Conservation (phyloP, 768 basidiomycete species). For the Fistulinella prunicolor region DNA sequence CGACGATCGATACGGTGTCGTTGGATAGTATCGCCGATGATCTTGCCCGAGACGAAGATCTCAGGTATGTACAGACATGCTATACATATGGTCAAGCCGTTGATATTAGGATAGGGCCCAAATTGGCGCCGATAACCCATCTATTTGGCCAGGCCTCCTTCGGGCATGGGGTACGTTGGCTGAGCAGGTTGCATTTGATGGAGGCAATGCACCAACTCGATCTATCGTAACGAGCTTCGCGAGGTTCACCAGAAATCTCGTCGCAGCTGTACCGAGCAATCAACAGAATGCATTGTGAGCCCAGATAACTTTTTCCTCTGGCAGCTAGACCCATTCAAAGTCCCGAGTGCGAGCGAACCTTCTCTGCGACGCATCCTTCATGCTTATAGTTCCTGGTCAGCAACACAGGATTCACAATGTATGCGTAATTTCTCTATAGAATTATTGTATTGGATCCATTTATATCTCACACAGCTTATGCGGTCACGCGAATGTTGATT, state of each 20-base stretch:
- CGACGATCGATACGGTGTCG: conserved; percentile 23
- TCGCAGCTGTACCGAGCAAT: conserved; percentile 71
- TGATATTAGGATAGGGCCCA: conserved; percentile 25
- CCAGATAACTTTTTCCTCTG: not conserved
- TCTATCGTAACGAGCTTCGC: conserved; percentile 52
- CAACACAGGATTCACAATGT: conserved; percentile 62
- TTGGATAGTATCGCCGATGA: conserved; percentile 51
- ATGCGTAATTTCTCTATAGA: conserved; percentile 21
- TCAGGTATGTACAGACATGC: conserved; percentile 30
- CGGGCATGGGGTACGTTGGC: conserved; percentile 49
- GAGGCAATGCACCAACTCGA: conserved; percentile 35
- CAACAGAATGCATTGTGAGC: conserved; percentile 74
- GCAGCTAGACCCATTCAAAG: conserved; percentile 3
- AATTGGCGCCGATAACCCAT: conserved; percentile 38
- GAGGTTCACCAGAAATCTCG: conserved; percentile 81
- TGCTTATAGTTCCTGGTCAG: conserved; percentile 73
- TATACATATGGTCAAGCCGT: not conserved
- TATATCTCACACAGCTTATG: conserved; percentile 45
- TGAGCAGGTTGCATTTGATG: conserved; percentile 33
- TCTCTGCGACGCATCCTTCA: conserved; percentile 65
- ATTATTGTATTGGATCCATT: not conserved
- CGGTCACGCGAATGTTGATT: conserved; percentile 61
- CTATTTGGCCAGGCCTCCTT: conserved; percentile 54
- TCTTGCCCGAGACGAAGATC: conserved; percentile 45
- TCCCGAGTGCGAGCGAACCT: conserved; percentile 64